Percentiles rank a stretch among this genome's conserved stretches.
phyloP scores from a whole-genome alignment of 2,329 filamentous ascomycete genomes.

The Cylindrodendrum hubeiense region DNA sequence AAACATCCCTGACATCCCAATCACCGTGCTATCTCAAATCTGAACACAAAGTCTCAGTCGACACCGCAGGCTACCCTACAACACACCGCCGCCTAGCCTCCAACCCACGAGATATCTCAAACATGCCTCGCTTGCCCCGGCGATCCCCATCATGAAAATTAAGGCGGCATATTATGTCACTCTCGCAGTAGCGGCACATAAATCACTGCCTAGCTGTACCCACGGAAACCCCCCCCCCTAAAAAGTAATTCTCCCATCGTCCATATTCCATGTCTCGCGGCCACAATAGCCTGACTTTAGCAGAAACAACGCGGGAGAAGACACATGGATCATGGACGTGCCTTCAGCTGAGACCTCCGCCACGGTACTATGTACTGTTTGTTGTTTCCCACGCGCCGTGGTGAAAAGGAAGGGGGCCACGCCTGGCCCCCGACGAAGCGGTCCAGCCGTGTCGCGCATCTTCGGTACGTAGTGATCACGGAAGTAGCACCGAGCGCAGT shows the following conservation, averaged over 20 bases:
- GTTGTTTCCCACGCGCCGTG: not conserved
- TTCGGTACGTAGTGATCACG: conserved; percentile 7
- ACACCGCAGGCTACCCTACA: conserved; percentile 11
- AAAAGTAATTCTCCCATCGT: not conserved
- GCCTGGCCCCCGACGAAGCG: conserved; percentile 8
- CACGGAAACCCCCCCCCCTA: not conserved
- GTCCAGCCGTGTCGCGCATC: not conserved
- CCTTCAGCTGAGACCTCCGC: conserved; percentile 3
- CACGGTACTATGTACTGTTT: conserved; percentile 2
- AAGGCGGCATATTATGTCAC: not conserved
- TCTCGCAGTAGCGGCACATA: conserved; percentile 7
- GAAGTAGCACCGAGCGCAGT: conserved; percentile 11
- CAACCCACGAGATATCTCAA: conserved; percentile 24
- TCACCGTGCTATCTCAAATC: not conserved
- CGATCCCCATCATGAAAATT: conserved; percentile 17
- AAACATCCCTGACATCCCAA: conserved; percentile 4
- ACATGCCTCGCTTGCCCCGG: conserved; percentile 19
- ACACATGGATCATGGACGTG: conserved; percentile 1
- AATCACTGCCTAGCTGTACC: not conserved
- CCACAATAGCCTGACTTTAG: conserved; percentile 13
- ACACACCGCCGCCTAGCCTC: conserved; percentile 16
- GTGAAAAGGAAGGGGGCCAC: not conserved
- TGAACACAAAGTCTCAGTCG: conserved; percentile 14
- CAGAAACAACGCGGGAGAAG: conserved; percentile 3
- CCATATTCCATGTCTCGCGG: not conserved